phyloP scores from a whole-genome alignment of 352 stramenopile genomes.

The Phytophthora lateralis region DNA sequence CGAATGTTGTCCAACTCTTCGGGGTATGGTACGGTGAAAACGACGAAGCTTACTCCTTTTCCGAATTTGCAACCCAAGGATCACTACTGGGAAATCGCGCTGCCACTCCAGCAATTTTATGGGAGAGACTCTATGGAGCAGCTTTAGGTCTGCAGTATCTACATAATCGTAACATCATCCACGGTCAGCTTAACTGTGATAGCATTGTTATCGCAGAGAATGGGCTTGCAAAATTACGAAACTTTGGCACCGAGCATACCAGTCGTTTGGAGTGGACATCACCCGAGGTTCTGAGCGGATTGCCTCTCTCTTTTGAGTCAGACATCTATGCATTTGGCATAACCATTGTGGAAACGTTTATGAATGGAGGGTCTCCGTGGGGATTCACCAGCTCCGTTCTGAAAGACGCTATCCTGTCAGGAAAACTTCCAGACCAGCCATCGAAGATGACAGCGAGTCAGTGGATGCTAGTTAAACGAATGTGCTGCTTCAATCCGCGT shows the following conservation, averaged over 20 bases:
- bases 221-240: constrained; percentile 17
- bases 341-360: constrained; percentile 8
- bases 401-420: constrained; percentile 1
- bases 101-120: not conserved
- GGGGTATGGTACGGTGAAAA: constrained; percentile 13
- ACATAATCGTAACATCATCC: constrained; percentile 22
- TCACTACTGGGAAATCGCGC: constrained; percentile 2
- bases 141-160: constrained; percentile 36
- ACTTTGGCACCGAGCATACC: constrained; percentile 1
- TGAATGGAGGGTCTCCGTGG: not conserved
- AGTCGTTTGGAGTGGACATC: not conserved
- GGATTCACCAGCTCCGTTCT: not conserved
- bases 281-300: constrained; percentile 8
- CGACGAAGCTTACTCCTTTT: constrained; percentile 23
- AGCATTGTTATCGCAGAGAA: constrained; percentile 18
- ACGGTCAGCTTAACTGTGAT: constrained; percentile 19
- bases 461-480: constrained; percentile 4
- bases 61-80: constrained; percentile 5
- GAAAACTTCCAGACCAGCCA: constrained; percentile 1
- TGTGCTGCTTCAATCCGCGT: constrained; percentile 7
- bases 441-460: not conserved
- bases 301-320: constrained; percentile 11
- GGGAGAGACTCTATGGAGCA: constrained; percentile 23
- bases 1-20: constrained; percentile 24
- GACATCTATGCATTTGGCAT: constrained; percentile 9